Conservation (phyloP, 345 rosid species). For the Carallia pectinifolia region DNA sequence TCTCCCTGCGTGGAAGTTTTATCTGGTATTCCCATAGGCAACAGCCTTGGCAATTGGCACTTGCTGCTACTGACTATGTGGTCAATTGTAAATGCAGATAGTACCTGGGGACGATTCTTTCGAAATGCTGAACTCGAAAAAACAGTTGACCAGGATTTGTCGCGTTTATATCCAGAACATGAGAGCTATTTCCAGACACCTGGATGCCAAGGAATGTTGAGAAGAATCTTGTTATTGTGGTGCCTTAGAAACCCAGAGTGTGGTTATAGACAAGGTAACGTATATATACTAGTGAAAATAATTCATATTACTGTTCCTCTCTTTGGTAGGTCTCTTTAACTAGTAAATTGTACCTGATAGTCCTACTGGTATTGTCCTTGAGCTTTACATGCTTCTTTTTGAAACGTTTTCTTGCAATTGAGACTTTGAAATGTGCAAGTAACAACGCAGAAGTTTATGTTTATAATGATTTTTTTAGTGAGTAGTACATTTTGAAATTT, state of each 20-base stretch:
- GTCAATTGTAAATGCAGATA: conserved; percentile 45
- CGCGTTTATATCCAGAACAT: conserved; percentile 92
- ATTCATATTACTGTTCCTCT: not conserved
- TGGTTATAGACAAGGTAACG: conserved; percentile 84
- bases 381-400: too few species aligned
- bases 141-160: conserved; percentile 88
- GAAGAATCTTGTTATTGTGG: conserved; percentile 86
- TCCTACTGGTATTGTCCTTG: not conserved
- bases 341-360: not conserved
- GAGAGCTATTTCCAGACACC: conserved; percentile 93
- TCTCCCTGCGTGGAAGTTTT: too few species aligned
- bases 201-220: conserved; percentile 93
- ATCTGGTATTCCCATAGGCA: too few species aligned
- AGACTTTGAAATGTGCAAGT: too few species aligned
- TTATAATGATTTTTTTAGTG: too few species aligned
- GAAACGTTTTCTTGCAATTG: too few species aligned
- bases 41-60: not conserved
- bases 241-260: conserved; percentile 86
- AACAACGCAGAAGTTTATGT: too few species aligned
- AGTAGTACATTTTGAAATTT: too few species aligned
- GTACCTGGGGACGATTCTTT: conserved; percentile 94
- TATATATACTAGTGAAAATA: not conserved
- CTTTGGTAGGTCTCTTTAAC: not conserved
- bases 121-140: conserved; percentile 92
- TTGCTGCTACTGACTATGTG: not conserved